phyloP scores from a whole-genome alignment of 192 early-diverging fungal species.

The Coemansia sp. region DNA sequence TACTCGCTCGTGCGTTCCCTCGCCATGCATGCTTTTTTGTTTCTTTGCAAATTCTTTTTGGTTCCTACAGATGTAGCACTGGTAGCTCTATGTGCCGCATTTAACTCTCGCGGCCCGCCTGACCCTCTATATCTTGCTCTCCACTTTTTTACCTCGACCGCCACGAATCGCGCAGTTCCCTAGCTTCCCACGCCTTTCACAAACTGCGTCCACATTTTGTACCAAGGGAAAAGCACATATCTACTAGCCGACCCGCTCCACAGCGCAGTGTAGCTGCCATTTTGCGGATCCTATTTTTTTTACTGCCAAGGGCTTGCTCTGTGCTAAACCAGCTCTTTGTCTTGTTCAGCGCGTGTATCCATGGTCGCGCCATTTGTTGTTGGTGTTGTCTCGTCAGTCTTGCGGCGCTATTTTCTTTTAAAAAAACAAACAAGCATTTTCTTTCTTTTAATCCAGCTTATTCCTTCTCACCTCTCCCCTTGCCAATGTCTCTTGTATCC shows the following conservation, averaged over 20 bases:
- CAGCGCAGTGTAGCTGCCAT: not conserved
- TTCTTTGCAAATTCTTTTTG: not conserved
- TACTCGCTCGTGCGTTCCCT: not conserved
- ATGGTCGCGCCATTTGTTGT: too few species aligned
- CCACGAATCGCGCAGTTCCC: not conserved
- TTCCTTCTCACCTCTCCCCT: too few species aligned
- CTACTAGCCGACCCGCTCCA: slow-evolving; percentile 1
- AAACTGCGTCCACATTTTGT: not conserved
- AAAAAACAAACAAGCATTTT: too few species aligned
- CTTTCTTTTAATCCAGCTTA: too few species aligned
- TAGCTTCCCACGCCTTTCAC: not conserved
- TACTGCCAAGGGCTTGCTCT: not conserved
- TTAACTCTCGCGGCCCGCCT: not conserved
- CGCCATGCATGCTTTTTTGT: not conserved
- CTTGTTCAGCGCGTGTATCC: too few species aligned
- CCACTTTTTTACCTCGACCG: not conserved
- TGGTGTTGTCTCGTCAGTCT: too few species aligned
- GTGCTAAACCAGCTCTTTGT: too few species aligned
- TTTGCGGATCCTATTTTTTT: not conserved
- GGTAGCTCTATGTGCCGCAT: not conserved
- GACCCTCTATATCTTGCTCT: not conserved
- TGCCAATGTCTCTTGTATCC: too few species aligned
- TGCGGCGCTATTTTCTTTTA: too few species aligned
- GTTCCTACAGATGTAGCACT: not conserved
- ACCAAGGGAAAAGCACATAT: not conserved